Conservation (phyloP, 2,329 filamentous ascomycete species). For the Cadophora sp. region DNA sequence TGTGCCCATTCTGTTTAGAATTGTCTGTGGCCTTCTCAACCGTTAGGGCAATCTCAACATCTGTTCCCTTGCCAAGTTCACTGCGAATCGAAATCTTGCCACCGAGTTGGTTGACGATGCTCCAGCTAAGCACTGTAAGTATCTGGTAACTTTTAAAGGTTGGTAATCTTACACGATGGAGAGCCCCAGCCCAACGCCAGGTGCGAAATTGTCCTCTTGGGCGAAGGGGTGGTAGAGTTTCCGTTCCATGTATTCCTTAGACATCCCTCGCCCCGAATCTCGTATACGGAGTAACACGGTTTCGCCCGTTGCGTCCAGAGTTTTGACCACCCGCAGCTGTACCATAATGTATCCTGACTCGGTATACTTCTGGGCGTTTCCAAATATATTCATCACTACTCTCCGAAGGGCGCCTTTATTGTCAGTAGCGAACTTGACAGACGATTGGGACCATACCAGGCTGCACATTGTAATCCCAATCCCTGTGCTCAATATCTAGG, state of each 20-base stretch:
- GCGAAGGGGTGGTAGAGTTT: conserved; percentile 66
- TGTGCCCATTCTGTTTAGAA: background rate
- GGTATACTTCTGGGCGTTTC: conserved; percentile 68
- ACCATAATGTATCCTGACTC: conserved; percentile 57
- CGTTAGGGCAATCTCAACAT: conserved; percentile 57
- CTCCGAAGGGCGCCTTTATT: conserved; percentile 35
- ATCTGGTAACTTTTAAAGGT: background rate
- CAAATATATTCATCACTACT: conserved; percentile 66
- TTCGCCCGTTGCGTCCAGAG: background rate
- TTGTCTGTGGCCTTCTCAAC: conserved; percentile 28
- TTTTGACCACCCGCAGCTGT: conserved; percentile 34
- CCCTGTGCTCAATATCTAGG: conserved; percentile 40
- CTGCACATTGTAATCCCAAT: conserved; percentile 42
- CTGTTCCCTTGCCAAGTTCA: conserved; percentile 59
- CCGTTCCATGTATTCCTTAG: conserved; percentile 63
- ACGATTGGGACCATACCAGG: conserved; percentile 28
- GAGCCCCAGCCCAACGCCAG: conserved; percentile 66
- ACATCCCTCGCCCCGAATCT: conserved; percentile 69
- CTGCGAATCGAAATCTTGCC: conserved; percentile 66
- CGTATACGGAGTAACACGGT: conserved; percentile 52
- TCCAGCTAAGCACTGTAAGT: conserved; percentile 34
- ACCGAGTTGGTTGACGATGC: conserved; percentile 63
- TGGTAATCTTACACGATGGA: conserved; percentile 62
- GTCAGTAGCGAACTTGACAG: background rate
- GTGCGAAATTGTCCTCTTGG: conserved; percentile 66